Base-by-base conservation (phyloP, 257 asterid genomes). In the Pogostemon cablin region DNA sequence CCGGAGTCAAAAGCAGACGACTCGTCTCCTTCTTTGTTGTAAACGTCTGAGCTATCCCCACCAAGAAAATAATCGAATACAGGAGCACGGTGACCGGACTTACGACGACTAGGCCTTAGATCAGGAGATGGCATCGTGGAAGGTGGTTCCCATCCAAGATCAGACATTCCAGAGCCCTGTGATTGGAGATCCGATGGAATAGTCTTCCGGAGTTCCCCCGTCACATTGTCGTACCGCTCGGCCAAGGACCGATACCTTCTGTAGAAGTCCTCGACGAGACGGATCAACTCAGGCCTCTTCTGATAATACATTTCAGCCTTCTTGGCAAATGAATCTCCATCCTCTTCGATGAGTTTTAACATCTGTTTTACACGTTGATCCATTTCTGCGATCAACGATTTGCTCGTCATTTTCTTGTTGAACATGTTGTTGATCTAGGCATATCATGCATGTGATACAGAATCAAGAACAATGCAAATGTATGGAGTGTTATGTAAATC, bases 111-210 rank as follows among this genome's bases (percentile, higher is more conserved):
- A 0, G 74, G 69, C 40, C 76, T 76, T 20, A 65, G 78, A 44
- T 82, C 87, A 2, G 90, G 90, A 44, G 93, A 84, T 3, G 88
- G 82, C 71, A 66, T 37, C 38, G 79, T 43, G 37, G 90, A 83
- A 44, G 92, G 88, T 0, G 84, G 81, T 61, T 91, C 97, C 10
- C 96, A 88, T 57, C 90, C 86, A 9, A 60, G 62, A 4, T 89
- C 93, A 6, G 95, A 87, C 56, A 86, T 61, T 56, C 95, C 88
- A 0, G 97, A 88, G 74, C 90, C 77, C 63, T 87, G 95, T 17
- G 97, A 91, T 77, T 85, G 96, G 67, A 91, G 88, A 79, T 91
- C 95, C 0, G 85, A 78, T 0, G 93, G 95, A 20, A 86, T 75
- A 25, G 49, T 83, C 60, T 77, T 85, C 34, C 84, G 77, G 6